Percentiles rank a stretch among this genome's conserved stretches.
phyloP scores from a whole-genome alignment of 257 asterid species.

The Nicotiana sylvestris region DNA sequence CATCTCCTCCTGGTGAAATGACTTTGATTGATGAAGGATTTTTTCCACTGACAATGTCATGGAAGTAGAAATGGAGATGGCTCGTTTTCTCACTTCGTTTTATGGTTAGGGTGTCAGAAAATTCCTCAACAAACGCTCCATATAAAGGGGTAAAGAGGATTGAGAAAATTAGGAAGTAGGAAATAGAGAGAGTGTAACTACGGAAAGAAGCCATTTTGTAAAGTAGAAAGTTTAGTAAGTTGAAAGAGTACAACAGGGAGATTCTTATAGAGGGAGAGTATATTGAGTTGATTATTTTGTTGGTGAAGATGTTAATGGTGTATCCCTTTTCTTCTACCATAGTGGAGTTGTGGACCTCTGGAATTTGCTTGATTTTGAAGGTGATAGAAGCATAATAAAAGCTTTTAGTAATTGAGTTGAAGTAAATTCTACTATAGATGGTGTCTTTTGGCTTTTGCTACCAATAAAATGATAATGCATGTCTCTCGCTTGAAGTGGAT shows the following conservation, averaged over 20 bases:
- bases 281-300: not conserved
- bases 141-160: not conserved
- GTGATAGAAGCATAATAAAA: not conserved
- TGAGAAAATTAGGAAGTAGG: slow-evolving; percentile 15
- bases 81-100: slow-evolving; percentile 18
- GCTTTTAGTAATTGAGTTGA: not conserved
- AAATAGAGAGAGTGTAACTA: slow-evolving; percentile 12
- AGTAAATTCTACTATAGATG: not conserved
- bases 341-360: not conserved
- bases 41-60: slow-evolving; percentile 41
- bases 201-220: slow-evolving; percentile 16
- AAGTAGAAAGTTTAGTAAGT: not conserved
- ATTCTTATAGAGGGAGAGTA: not conserved
- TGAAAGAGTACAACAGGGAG: not conserved
- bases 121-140: slow-evolving; percentile 30
- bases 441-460: not conserved
- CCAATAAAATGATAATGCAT: not conserved
- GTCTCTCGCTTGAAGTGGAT: not conserved
- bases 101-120: not conserved
- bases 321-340: not conserved
- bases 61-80: slow-evolving; percentile 62
- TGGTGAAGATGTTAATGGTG: not conserved
- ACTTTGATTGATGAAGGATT: slow-evolving; percentile 34
- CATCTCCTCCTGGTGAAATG: slow-evolving; percentile 18
- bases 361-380: not conserved